These are phyloP conservation scores for Gnaphalium uliginosum DNA, from an alignment of 129 eudicot genomes.

Conservation along the genomic window DNA sequence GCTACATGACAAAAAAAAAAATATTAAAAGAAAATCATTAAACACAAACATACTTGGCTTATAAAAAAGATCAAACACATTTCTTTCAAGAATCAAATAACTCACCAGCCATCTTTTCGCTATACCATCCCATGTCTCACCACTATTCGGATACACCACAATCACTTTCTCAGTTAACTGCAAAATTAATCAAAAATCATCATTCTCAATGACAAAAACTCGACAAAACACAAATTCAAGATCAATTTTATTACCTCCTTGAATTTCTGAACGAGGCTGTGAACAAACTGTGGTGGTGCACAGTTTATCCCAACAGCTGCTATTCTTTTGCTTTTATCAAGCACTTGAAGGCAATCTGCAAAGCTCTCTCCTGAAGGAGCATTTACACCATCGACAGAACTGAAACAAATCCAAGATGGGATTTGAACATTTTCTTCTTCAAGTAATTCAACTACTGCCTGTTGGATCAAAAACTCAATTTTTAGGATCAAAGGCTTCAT, in stretches of 20 bases:
- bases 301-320: conserved; percentile 83
- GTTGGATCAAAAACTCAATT: conserved; percentile 1
- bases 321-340: conserved; percentile 55
- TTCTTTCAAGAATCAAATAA: not conserved
- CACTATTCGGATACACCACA: conserved; percentile 84
- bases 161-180: conserved; percentile 70
- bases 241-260: conserved; percentile 42
- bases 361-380: conserved; percentile 90
- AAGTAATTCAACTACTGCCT: conserved; percentile 77
- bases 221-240: not conserved
- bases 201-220: not conserved
- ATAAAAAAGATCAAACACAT: not conserved
- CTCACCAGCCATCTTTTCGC: conserved; percentile 92
- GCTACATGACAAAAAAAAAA: conserved; percentile 42
- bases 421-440: conserved; percentile 69
- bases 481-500: conserved; percentile 5
- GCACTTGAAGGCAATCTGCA: conserved; percentile 53
- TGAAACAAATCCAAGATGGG: conserved; percentile 87
- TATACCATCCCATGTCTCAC: conserved; percentile 83
- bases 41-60: not conserved
- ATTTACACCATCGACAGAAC: conserved; percentile 71
- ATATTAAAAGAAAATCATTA: conserved; percentile 11
- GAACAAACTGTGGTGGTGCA: conserved; percentile 80
- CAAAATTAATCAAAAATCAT: not conserved
- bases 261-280: conserved; percentile 59